Evolutionary conservation across 192 early-diverging fungal species (phyloP).

Genomic region (Coemansia sp.): DNA sequence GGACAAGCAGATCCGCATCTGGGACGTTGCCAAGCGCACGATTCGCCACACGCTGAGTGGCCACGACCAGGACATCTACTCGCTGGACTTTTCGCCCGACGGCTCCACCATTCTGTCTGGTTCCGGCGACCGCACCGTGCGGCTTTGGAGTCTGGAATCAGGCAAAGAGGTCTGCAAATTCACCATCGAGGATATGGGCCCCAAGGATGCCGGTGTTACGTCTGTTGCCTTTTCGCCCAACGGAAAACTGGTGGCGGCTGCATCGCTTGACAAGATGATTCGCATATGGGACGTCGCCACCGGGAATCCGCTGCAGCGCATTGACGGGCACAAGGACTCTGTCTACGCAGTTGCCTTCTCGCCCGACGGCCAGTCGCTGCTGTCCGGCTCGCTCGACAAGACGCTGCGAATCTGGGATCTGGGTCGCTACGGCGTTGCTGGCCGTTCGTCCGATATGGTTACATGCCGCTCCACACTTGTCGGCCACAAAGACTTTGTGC

Average conservation of each 20-base stretch:
- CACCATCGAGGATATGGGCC: slow-evolving; percentile 73
- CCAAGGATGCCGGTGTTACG: slow-evolving; percentile 92
- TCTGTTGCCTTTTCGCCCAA: slow-evolving; percentile 93
- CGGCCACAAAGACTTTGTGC: slow-evolving; percentile 94
- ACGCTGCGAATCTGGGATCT: slow-evolving; percentile 93
- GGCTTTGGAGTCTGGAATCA: slow-evolving; percentile 85
- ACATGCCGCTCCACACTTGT: slow-evolving; percentile 41
- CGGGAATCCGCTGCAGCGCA: slow-evolving; percentile 69
- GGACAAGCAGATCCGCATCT: slow-evolving; percentile 89
- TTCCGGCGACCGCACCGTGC: slow-evolving; percentile 78
- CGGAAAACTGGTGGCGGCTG: slow-evolving; percentile 81
- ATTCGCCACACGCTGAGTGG: slow-evolving; percentile 74
- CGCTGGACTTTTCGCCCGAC: slow-evolving; percentile 89
- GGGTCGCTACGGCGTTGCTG: slow-evolving; percentile 39
- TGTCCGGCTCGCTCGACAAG: slow-evolving; percentile 90
- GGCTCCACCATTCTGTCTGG: slow-evolving; percentile 89
- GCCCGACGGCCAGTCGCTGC: slow-evolving; percentile 87
- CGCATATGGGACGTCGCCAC: slow-evolving; percentile 88
- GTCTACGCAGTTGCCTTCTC: slow-evolving; percentile 96
- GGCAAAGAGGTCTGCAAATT: slow-evolving; percentile 73
- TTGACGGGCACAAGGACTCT: slow-evolving; percentile 94
- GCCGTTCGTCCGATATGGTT: slow-evolving; percentile 32
- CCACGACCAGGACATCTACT: slow-evolving; percentile 97
- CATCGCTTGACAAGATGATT: slow-evolving; percentile 90
- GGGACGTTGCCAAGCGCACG: slow-evolving; percentile 65